Evolutionary conservation across 805 yeast genomes (phyloP), one percentile per base, ranked within the genome.

Genomic region (Lipomyces spencermartinsiae): DNA sequence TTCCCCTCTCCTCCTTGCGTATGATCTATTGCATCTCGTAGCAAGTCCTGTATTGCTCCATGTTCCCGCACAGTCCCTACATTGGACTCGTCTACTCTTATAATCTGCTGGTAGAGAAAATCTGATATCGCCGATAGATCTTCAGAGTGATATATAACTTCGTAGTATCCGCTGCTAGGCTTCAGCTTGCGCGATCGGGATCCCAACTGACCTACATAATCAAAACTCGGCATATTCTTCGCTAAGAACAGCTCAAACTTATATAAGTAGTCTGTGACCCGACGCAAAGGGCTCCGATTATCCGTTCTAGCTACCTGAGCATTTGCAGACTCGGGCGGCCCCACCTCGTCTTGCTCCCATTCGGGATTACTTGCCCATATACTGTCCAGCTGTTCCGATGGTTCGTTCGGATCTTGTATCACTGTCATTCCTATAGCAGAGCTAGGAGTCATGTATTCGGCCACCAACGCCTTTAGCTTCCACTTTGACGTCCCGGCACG

Each of bases 211-310:
- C 9, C 56, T 10, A 53, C 16, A n/a, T 25, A 64, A 16, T 46
- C 60, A 60, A 64, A 64, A 16, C 35, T 55, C 43, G 67, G 67
- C 64, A 64, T 60, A 1, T 53, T 14, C 31, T 43, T n/a, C 2
- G 67, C 67, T n/a, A 64, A 31, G 31, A 55, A 56, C 14, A 34
- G 25, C 39, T 64, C 67, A 49, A 64, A 43, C 34, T 33, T 54
- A 4, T 16, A 16, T 31, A 64, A 22, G 31, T 64, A 64, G 49
- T 43, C 49, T 9, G 4, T 16, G 7, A 43, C n/a, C 10, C 49
- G 49, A n/a, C 49, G 49, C n/a, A 43, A 16, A 43, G 49, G 49
- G 49, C 22, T 43, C 22, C 49, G 49, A n/a, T 9, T 43, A n/a
- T 43, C 49, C 3, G 49, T 43, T 14, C 49, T 43, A 16, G 49